phyloP scores from a whole-genome alignment of 2,329 filamentous ascomycete genomes.

The Colletotrichum neosansevieriae region DNA sequence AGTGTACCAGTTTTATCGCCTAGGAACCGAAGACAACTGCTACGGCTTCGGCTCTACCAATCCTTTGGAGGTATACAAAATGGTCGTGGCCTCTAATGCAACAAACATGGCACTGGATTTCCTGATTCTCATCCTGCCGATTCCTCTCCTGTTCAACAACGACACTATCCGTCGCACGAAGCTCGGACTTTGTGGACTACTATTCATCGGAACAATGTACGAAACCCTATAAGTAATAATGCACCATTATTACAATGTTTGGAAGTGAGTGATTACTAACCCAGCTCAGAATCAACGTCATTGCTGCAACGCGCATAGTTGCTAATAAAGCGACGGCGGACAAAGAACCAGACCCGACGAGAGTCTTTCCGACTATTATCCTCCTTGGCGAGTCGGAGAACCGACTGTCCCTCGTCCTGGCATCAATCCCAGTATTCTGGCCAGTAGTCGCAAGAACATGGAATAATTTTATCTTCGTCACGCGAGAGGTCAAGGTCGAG shows the following conservation, averaged over 20 bases:
- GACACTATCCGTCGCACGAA: not conserved
- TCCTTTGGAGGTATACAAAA: conserved; percentile 7
- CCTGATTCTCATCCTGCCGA: conserved; percentile 25
- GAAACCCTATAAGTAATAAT: not conserved
- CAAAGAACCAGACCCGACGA: conserved; percentile 2
- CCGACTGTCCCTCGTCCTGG: conserved; percentile 6
- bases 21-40: conserved; percentile 13
- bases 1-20: conserved; percentile 19
- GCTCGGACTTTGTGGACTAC: not conserved
- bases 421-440: conserved; percentile 31
- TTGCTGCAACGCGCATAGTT: conserved; percentile 21
- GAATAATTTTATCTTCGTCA: conserved; percentile 18
- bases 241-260: no score
- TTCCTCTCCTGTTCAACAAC: conserved; percentile 10
- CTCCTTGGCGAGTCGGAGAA: conserved; percentile 23
- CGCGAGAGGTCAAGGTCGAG: conserved; percentile 23
- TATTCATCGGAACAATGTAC: conserved; percentile 19
- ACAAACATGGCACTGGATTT: conserved; percentile 29
- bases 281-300: not conserved
- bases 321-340: conserved; percentile 19
- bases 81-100: conserved; percentile 10
- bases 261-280: not conserved
- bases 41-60: conserved; percentile 31
- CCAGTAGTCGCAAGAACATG: conserved; percentile 8
- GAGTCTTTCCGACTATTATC: conserved; percentile 18